phyloP scores from a whole-genome alignment of 2,329 filamentous ascomycete species.

The Venturia oleaginea region DNA sequence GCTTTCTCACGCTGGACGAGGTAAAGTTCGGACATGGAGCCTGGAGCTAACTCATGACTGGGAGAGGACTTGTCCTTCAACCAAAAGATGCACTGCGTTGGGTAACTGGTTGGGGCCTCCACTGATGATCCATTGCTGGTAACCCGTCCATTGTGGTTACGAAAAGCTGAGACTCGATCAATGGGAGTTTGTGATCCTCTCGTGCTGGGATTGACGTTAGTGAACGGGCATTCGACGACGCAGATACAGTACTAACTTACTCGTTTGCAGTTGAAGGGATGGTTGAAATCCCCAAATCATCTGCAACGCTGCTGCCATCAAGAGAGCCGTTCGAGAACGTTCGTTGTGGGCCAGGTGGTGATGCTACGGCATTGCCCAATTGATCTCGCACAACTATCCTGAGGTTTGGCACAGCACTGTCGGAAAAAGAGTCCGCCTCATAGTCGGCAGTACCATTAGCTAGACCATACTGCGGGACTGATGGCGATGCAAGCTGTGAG shows the following conservation, averaged over 20 bases:
- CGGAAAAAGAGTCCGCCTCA: constrained; percentile 40
- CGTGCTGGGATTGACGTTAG: not conserved
- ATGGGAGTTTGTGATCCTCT: not conserved
- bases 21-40: constrained; percentile 41
- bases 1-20: constrained; percentile 39
- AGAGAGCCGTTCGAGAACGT: constrained; percentile 49
- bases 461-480: not conserved
- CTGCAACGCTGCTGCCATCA: constrained; percentile 19
- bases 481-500: constrained; percentile 18
- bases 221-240: not conserved
- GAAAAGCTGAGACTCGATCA: constrained; percentile 9
- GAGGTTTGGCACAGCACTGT: constrained; percentile 44
- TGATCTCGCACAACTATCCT: constrained; percentile 43
- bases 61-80: constrained; percentile 40
- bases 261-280: not conserved
- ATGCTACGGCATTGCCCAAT: constrained; percentile 21
- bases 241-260: not conserved
- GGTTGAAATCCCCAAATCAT: not conserved
- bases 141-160: constrained; percentile 11
- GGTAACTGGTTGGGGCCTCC: not conserved
- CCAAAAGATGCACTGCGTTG: constrained; percentile 33
- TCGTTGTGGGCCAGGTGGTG: constrained; percentile 26
- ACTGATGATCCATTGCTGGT: constrained; percentile 5
- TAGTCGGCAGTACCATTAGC: constrained; percentile 24
- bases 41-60: constrained; percentile 33